Conservation (phyloP, 2,329 filamentous ascomycete genomes). For the Ceratocystis papillata region DNA sequence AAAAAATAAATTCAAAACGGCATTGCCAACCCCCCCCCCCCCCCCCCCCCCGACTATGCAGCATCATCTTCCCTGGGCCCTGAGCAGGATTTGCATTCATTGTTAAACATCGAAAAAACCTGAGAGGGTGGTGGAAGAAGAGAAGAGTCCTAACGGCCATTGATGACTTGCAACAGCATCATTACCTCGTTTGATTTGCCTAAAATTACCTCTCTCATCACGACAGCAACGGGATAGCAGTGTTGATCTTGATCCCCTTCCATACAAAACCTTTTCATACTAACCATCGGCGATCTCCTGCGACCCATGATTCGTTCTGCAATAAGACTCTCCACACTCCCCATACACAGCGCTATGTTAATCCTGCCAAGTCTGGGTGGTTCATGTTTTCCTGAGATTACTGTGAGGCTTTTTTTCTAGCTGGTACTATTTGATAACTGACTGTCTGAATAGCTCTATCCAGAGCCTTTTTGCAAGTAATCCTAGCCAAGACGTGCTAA, state of each 20-base stretch:
- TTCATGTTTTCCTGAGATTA: neutral
- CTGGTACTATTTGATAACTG: neutral
- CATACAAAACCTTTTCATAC: neutral
- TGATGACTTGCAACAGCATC: neutral
- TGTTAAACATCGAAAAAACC: neutral
- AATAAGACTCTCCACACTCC: neutral
- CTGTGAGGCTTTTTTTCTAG: neutral
- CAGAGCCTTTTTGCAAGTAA: neutral
- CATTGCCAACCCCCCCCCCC: neutral
- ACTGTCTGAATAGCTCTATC: neutral
- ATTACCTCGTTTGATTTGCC: neutral
- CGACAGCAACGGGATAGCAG: neutral
- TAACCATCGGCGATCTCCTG: neutral
- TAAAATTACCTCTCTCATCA: neutral
- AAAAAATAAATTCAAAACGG: too few relatives aligned
- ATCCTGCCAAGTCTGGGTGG: neutral
- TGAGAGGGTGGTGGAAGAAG: neutral
- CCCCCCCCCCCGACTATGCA: neutral
- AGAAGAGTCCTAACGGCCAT: too few relatives aligned
- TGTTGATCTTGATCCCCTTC: neutral
- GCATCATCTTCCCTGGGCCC: too few relatives aligned
- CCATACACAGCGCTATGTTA: neutral
- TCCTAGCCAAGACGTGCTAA: neutral
- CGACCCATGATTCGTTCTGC: neutral
- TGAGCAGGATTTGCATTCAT: neutral